A percentile compares a stretch with the other conserved stretches of the same genome.
phyloP scores from a whole-genome alignment of 2,329 filamentous ascomycete species.

The Coniochaeta prunicola region DNA sequence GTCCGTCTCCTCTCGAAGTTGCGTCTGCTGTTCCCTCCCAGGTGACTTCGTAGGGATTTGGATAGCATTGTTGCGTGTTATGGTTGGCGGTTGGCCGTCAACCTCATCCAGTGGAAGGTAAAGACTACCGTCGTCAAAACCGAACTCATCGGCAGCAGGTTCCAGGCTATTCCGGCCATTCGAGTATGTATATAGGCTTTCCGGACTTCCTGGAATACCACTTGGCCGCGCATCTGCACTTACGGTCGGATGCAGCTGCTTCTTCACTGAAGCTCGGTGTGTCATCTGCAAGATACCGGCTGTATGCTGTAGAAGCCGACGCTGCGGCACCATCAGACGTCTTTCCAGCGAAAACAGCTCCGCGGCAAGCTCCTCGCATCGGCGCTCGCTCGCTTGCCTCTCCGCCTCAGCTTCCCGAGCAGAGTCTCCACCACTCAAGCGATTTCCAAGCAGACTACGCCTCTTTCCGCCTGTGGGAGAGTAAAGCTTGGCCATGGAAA shows the following conservation, averaged over 20 bases:
- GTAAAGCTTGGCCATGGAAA: conserved; percentile 77
- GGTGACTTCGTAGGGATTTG: conserved; percentile 54
- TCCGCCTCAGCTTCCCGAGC: conserved; percentile 64
- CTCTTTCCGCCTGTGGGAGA: conserved; percentile 45
- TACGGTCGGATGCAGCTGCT: conserved; percentile 36
- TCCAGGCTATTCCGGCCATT: conserved; percentile 54
- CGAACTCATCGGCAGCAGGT: conserved; percentile 45
- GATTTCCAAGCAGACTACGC: conserved; percentile 39
- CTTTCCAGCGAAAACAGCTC: conserved; percentile 78
- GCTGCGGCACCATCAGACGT: conserved; percentile 65
- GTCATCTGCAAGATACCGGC: conserved; percentile 88
- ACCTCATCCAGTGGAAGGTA: conserved; percentile 63
- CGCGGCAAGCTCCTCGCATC: conserved; percentile 76
- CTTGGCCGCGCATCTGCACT: conserved; percentile 33
- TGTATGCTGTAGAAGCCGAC: conserved; percentile 77
- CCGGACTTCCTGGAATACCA: conserved; percentile 65
- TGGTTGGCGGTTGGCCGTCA: conserved; percentile 33
- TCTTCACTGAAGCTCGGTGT: conserved; percentile 65
- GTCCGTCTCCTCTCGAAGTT: conserved; percentile 19
- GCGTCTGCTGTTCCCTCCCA: conserved; percentile 42
- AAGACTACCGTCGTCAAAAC: conserved; percentile 71
- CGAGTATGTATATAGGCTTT: conserved; percentile 66
- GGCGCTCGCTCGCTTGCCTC: conserved; percentile 64
- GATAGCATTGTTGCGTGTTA: conserved; percentile 35
- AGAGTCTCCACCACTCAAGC: conserved; percentile 37